Conservation (phyloP, 805 yeast species). For the Metschnikowia matae region DNA sequence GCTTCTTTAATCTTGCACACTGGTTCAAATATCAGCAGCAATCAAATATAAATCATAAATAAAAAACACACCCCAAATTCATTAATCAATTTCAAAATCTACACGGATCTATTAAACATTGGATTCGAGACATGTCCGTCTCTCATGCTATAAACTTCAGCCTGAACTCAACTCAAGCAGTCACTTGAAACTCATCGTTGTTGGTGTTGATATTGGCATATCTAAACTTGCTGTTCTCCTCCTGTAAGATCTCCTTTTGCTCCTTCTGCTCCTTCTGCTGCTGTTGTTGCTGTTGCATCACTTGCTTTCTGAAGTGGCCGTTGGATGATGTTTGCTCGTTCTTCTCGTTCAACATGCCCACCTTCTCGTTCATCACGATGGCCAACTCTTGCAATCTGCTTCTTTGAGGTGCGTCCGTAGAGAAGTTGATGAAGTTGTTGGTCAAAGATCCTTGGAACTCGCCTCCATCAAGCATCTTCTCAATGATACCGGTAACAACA, state of each 20-base stretch:
- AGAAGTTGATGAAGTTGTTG: conserved; percentile 61
- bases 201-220: conserved; percentile 42
- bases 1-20: too few species aligned
- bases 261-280: conserved; percentile 29
- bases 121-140: conserved; percentile 4
- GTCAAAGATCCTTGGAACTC: conserved; percentile 76
- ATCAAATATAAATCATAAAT: too few species aligned
- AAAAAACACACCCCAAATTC: too few species aligned
- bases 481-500: conserved; percentile 58
- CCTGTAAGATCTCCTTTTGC: conserved; percentile 31
- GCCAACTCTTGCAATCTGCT: conserved; percentile 86
- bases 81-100: background rate
- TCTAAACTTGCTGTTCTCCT: conserved; percentile 40
- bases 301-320: conserved; percentile 51
- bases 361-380: conserved; percentile 76
- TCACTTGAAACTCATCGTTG: conserved; percentile 41
- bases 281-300: conserved; percentile 35
- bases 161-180: conserved; percentile 6
- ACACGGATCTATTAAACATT: conserved; percentile 3
- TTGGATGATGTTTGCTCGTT: conserved; percentile 80
- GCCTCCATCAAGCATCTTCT: conserved; percentile 71
- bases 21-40: too few species aligned
- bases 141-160: conserved; percentile 5
- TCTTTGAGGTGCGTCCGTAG: conserved; percentile 68
- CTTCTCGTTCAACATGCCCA: conserved; percentile 71